Evolutionary conservation across 2,329 filamentous ascomycete species (phyloP), one percentile per base, ranked within the genome.

Genomic region (Aspergillus sp.): DNA sequence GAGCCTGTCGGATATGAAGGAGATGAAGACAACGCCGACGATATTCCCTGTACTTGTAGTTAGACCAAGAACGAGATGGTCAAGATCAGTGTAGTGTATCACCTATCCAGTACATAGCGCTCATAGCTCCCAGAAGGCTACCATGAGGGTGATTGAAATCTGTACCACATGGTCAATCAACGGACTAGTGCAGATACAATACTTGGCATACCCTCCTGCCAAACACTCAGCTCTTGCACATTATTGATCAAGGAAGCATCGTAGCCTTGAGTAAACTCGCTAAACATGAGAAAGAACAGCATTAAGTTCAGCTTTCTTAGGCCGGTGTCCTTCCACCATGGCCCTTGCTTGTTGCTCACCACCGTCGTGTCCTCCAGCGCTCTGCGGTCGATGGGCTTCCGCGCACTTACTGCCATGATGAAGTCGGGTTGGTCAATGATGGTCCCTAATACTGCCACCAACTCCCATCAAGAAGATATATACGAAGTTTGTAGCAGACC

Each of bases 291-390:
- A 8, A 50, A 50, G 4, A 50, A 50, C 25, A 50, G 25, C 47
- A 50, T 50, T 27, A 50, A 32, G 47, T 50, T 50, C 47, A 50
- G 25, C 47, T 50, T 50, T 25, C 47, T n/a, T n/a, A 50, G n/a
- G 13, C 47, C 47, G 3, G 47, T 50, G 3, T 50, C 47, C 7
- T 19, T 50, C 47, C 47, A 50, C 47, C 47, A 50, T 32, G 25
- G 47, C 25, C 47, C 47, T 17, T 50, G 23, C 6, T 50, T 50
- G n/a, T 50, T 50, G 47, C 47, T 50, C 15, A 50, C 47, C 25
- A 50, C 15, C 15, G 47, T 50, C 2, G 47, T 50, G n/a, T 50
- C 47, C 25, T 50, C 47, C 2, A 50, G 47, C 15, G 47, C 47
- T 50, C 47, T 50, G 25, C 47, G 47, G 2, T 50, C 47, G 47